Evolutionary conservation across 345 rosid genomes (phyloP), one percentile per base, ranked within the genome.

Genomic region (Xanthoceras sorbifolium): DNA sequence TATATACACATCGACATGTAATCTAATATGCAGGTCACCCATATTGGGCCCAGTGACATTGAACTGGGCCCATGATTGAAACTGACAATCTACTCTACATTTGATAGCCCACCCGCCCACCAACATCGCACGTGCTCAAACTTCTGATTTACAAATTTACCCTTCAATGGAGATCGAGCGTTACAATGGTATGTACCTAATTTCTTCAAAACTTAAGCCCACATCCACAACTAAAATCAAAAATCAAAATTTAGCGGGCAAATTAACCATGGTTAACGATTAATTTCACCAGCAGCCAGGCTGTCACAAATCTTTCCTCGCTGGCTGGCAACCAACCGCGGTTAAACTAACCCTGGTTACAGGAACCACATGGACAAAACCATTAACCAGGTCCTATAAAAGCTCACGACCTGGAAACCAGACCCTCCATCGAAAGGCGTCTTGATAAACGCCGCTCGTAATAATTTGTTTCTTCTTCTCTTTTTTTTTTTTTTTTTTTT

Each of bases 361-460:
- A 25, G 9, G 7, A 18, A 48, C 55, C 61, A 26, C 34, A n/a
- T n/a, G 15, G 3, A 8, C 9, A 23, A 14, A 20, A 46, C 18
- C 26, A 18, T 36, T 6, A 6, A 31, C 0, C 26, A 9, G 4
- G 17, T 17, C 46, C 74, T 54, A 32, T 70, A 52, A 54, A 69
- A n/a, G 0, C 23, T 9, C 44, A 6, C 44, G 6, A 10, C 7
- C 61, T 5, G 63, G 14, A 0, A 38, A 17, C n/a, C 14, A 20
- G 12, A 17, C 22, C 12, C 15, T 32, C 2, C 46, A n/a, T 5
- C 11, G 46, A 17, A 67, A 50, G 90, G 90, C 88, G 90, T 87
- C 90, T 87, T 87, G 54, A 85, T 87, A 87, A 85, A 87, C 87
- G 86, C 87, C 86, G 61, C 5, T 34, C 40, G 9, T 52, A 9